Base-by-base conservation (phyloP, 2,329 filamentous ascomycete genomes). In the Biscogniauxia marginata region DNA sequence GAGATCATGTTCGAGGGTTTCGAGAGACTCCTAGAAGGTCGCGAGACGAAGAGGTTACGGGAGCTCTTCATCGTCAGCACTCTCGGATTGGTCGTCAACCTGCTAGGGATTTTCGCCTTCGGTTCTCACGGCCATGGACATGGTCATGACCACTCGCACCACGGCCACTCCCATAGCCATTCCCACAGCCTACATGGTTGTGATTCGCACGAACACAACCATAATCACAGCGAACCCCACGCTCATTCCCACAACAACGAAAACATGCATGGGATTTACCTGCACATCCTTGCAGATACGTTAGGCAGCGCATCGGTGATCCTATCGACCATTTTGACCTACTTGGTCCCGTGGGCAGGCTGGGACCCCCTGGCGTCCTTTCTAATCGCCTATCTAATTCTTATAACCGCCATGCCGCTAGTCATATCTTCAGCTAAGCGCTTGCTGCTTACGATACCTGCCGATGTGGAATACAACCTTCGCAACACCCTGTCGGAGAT, bases 241-340 rank as follows among this genome's bases (percentile, higher is more conserved):
- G 67, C 67, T 19, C 80, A 85, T 63, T 75, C 77, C n/a, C 89
- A 93, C 67, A 89, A 91, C 59, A 96, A 96, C 71, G 95, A 99
- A 67, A 99, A 99, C 70, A 97, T 99, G 93, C 77, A 95, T 65
- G 95, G 95, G 11, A 98, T 99, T 63, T 99, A 96, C 73, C 79
- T 99, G 19, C 95, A 99, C 69, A 90, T 99, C 50, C 81, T 98
- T 23, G 95, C 95, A 5, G 95, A 99, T 71, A 96, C 95, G 0
- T 85, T 98, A 24, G 95, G 95, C 22, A 97, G 93, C 53, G 89
- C 93, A 1, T 95, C 95, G 1, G 95, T 99, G 49, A 96, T 99
- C 59, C 85, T 92, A 30, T 97, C 92, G 7, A 99, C 95, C 0
- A 77, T 91, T 0, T 79, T 98, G 20, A 96, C 96, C 0, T 88